Evolutionary conservation across 352 stramenopile genomes (phyloP), one percentile per base, ranked within the genome.

Genomic region (Phytophthora lateralis): DNA sequence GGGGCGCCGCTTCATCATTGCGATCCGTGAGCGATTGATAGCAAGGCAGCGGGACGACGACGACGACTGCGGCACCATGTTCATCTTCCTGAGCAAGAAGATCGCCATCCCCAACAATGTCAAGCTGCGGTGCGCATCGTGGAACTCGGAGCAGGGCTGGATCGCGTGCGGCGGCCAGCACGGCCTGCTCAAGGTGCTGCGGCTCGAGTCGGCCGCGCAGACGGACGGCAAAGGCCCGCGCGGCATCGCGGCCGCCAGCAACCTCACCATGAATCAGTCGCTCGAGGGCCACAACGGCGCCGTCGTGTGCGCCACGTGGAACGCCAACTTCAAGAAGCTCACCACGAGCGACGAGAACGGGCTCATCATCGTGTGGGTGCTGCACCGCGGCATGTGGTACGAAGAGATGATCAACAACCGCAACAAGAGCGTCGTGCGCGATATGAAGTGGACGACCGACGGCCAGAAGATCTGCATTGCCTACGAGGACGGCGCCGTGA

Each of bases 351-450:
- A 98, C 72, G 89, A 98, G 66, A 95, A 96, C 57, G 95, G 95
- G 7, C 76, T 98, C 9, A 98, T 98, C 73, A 98, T 98, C 55
- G 94, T 98, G 9, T 98, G 94, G 95, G 96, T 98, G 67, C 80
- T 98, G 53, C 94, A 98, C 61, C 81, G 85, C 50, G 84, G 90
- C 38, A 93, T 96, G 75, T 98, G 94, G 91, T 98, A 95, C 75
- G 95, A 98, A 57, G 93, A 98, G 69, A 98, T 98, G 94, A 98
- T 98, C 66, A 98, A 98, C 77, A 98, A 98, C 73, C 77, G 94
- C 55, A 98, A 98, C 78, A 98, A 97, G 67, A 96, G 77, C 59
- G 92, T 97, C 34, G 94, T 98, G 30, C 72, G 72, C 12, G 91
- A 97, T 65, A 98, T 98, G 92, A 97, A 97, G 70, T 98, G 93